Percentiles rank a stretch among this genome's conserved stretches.
Evolutionary conservation across 1,139 yeast genomes (phyloP).

Genomic region (Ogataea hybrid): DNA sequence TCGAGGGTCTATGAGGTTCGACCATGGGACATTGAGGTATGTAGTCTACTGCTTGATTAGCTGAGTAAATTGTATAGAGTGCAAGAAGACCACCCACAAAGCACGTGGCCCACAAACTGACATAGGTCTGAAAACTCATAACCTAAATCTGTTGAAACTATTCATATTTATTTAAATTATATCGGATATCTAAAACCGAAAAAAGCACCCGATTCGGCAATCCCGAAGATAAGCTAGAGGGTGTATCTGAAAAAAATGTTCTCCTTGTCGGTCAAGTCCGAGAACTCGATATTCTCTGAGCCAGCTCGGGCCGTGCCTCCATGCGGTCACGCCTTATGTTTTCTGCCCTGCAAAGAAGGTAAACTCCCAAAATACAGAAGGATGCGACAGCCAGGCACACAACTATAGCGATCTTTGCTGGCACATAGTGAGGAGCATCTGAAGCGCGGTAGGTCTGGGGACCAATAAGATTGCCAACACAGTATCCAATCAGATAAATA

Average conservation of each 20-base stretch:
- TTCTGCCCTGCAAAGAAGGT: conserved; percentile 33
- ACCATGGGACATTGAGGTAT: conserved; percentile 22
- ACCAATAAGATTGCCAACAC: conserved; percentile 63
- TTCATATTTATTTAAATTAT: background rate
- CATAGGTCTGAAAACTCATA: background rate
- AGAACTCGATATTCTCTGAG: conserved; percentile 43
- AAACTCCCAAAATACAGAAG: conserved; percentile 32
- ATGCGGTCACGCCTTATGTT: conserved; percentile 30
- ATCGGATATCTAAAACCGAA: background rate
- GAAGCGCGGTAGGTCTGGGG: conserved; percentile 45
- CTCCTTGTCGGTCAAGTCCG: conserved; percentile 65
- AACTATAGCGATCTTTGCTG: conserved; percentile 39
- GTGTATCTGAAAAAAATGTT: conserved; percentile 58
- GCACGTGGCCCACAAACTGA: no score
- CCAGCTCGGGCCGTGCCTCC: conserved; percentile 2
- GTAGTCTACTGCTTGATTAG: background rate
- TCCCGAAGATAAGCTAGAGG: conserved; percentile 1
- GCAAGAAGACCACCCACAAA: no score
- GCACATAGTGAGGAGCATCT: conserved; percentile 44
- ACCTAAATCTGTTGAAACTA: background rate
- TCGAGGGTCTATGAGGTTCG: conserved; percentile 26
- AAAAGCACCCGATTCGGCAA: background rate
- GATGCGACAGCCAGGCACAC: conserved; percentile 27
- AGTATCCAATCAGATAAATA: conserved; percentile 56
- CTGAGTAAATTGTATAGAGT: no score